These are phyloP conservation scores for Stagonosporopsis vannaccii DNA, from an alignment of 2,329 filamentous ascomycete species.

Conservation along the genomic window DNA sequence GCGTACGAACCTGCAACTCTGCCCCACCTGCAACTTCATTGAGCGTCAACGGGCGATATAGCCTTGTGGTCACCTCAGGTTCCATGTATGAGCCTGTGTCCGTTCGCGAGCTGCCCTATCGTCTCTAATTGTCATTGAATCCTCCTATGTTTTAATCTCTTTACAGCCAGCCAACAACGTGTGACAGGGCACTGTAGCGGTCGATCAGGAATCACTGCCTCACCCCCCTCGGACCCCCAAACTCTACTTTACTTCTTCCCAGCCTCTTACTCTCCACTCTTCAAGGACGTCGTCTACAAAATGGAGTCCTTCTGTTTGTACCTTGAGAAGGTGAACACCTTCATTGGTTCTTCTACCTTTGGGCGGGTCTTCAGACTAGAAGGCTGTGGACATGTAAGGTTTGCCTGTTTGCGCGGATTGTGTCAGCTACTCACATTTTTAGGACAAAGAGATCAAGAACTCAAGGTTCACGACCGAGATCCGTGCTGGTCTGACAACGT, in stretches of 20 bases:
- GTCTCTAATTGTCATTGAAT: conserved; percentile 3
- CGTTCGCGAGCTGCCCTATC: background rate
- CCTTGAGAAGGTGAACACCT: conserved; percentile 33
- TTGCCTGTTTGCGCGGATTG: background rate
- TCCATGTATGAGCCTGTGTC: background rate
- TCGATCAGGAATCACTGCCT: conserved; percentile 8
- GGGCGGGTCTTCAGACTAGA: conserved; percentile 73
- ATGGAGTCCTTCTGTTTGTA: conserved; percentile 35
- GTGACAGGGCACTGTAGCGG: conserved; percentile 5
- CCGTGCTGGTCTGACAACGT: conserved; percentile 79
- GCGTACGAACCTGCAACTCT: conserved; percentile 26
- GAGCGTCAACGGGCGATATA: conserved; percentile 8
- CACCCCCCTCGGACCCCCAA: background rate
- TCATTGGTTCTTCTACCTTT: conserved; percentile 45
- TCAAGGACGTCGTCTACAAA: conserved; percentile 3
- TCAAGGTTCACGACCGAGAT: conserved; percentile 85
- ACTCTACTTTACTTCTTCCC: background rate
- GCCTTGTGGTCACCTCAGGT: background rate
- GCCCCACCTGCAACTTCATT: conserved; percentile 15
- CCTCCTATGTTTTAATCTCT: background rate
- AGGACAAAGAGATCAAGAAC: conserved; percentile 75
- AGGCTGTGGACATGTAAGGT: conserved; percentile 79
- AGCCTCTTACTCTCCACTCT: background rate
- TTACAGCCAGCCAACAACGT: background rate
- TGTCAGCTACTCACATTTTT: conserved; percentile 20